phyloP scores from a whole-genome alignment of 1,139 yeast species.

The Sugiyamaella pinicola region DNA sequence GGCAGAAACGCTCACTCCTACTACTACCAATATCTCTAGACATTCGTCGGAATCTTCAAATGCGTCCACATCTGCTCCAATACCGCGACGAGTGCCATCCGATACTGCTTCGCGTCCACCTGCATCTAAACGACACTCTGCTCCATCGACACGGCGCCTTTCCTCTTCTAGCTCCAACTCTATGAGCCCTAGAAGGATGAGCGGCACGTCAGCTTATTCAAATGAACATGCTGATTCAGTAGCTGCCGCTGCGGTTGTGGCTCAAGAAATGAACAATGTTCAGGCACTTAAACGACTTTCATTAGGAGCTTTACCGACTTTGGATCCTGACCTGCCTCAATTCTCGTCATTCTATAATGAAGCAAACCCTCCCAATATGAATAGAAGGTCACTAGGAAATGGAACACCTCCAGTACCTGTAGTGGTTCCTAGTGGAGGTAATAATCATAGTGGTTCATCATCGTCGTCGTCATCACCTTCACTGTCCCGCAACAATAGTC shows the following conservation, averaged over 20 bases:
- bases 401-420: slow-evolving; percentile 19
- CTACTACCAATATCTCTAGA: not conserved
- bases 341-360: slow-evolving; percentile 24
- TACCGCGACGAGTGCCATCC: slow-evolving; percentile 7
- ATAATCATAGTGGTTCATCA: slow-evolving; percentile 1
- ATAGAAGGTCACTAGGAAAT: slow-evolving; percentile 19
- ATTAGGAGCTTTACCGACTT: slow-evolving; percentile 47
- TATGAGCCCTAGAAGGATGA: slow-evolving; percentile 11
- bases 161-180: slow-evolving; percentile 5
- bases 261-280: slow-evolving; percentile 52
- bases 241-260: slow-evolving; percentile 47
- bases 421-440: slow-evolving; percentile 14
- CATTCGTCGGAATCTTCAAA: not conserved
- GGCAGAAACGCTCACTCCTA: not conserved
- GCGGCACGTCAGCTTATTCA: slow-evolving; percentile 14
- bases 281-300: slow-evolving; percentile 52
- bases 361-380: slow-evolving; percentile 17
- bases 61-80: not conserved
- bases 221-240: slow-evolving; percentile 29
- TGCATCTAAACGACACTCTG: slow-evolving; percentile 14
- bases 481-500: slow-evolving; percentile 14
- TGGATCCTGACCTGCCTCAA: slow-evolving; percentile 52
- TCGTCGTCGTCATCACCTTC: slow-evolving; percentile 22
- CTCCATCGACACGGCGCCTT: slow-evolving; percentile 9
- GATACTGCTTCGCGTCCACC: slow-evolving; percentile 2